These are phyloP conservation scores for Mycena citricolor DNA, from an alignment of 1,284 basidiomycete genomes.

Conservation along the genomic window DNA sequence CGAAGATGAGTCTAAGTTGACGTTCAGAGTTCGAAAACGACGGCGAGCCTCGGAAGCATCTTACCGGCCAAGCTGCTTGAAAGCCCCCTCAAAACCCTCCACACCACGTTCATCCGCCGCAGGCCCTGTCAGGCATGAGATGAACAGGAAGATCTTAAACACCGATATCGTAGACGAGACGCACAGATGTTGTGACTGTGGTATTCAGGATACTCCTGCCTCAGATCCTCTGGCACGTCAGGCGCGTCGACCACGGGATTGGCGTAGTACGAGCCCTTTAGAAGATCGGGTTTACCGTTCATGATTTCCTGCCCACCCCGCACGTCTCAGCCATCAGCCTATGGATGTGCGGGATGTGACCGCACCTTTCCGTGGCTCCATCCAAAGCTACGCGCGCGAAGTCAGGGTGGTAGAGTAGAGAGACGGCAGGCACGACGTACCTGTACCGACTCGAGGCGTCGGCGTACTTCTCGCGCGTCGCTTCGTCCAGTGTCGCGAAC, in stretches of 20 bases:
- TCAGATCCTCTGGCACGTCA: slow-evolving; percentile 53
- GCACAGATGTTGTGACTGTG: slow-evolving; percentile 76
- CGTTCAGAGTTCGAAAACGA: not conserved
- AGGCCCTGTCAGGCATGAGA: slow-evolving; percentile 65
- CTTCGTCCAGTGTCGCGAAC: slow-evolving; percentile 71
- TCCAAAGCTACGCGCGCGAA: slow-evolving; percentile 87
- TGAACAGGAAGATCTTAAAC: slow-evolving; percentile 1
- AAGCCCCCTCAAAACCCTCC: slow-evolving; percentile 79
- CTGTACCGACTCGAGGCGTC: slow-evolving; percentile 70
- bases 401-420: too few relatives aligned
- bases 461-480: slow-evolving; percentile 66
- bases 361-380: slow-evolving; percentile 90
- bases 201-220: slow-evolving; percentile 70
- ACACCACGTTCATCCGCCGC: slow-evolving; percentile 53
- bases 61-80: slow-evolving; percentile 79
- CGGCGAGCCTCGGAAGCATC: too few relatives aligned
- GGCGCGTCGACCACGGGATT: slow-evolving; percentile 77
- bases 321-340: too few relatives aligned
- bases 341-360: too few relatives aligned
- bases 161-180: slow-evolving; percentile 27
- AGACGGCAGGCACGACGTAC: slow-evolving; percentile 34
- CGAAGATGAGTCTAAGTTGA: slow-evolving; percentile 64
- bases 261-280: slow-evolving; percentile 92
- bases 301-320: slow-evolving; percentile 82
- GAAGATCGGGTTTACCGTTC: slow-evolving; percentile 85